These are phyloP conservation scores for Monilinia aucupariae DNA, from an alignment of 2,329 filamentous ascomycete genomes.

Conservation along the genomic window DNA sequence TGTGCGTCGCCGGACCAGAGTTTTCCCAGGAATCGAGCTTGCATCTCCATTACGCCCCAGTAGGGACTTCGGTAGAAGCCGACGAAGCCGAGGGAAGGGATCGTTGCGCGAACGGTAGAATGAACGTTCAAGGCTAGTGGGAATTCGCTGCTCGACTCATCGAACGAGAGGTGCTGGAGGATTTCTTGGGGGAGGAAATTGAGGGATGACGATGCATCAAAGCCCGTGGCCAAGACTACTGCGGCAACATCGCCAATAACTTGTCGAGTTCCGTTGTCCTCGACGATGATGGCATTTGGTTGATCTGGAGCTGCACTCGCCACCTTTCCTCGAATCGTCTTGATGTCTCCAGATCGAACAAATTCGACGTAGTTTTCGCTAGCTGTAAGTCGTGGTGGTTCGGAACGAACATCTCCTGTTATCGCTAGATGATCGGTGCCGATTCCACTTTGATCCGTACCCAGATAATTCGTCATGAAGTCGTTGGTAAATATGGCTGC, in stretches of 20 bases:
- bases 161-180: constrained; percentile 52
- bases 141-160: constrained; percentile 42
- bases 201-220: constrained; percentile 58
- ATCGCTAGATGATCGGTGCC: constrained; percentile 34
- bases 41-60: constrained; percentile 86
- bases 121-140: constrained; percentile 64
- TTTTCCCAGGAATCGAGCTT: constrained; percentile 62
- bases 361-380: constrained; percentile 70
- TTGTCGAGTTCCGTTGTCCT: constrained; percentile 30
- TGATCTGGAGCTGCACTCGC: neutral
- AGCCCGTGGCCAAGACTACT: constrained; percentile 72
- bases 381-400: constrained; percentile 62
- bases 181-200: constrained; percentile 57
- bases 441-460: constrained; percentile 50
- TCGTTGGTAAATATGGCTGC: constrained; percentile 50
- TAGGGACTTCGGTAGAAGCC: constrained; percentile 81
- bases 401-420: constrained; percentile 27
- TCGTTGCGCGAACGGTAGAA: constrained; percentile 53
- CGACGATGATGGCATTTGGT: constrained; percentile 27
- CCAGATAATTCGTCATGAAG: constrained; percentile 45
- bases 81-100: constrained; percentile 68
- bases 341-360: constrained; percentile 59
- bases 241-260: constrained; percentile 54
- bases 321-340: constrained; percentile 34
- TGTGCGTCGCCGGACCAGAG: constrained; percentile 46